phyloP scores from a whole-genome alignment of 208 protist genomes.

The Leishmania tropica region DNA sequence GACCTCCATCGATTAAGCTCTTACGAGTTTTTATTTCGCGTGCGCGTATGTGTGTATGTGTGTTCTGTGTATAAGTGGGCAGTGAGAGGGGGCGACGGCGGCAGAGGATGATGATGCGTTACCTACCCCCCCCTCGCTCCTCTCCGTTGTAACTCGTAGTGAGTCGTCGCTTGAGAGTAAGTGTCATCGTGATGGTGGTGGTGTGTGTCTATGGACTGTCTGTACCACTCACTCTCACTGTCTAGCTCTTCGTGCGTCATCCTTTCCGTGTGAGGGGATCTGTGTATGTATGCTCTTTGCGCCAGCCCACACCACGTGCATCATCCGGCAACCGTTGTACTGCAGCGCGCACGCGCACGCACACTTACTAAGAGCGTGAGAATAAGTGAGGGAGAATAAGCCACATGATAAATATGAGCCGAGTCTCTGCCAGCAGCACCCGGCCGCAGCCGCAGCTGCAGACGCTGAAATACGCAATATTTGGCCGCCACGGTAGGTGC shows the following conservation, averaged over 20 bases:
- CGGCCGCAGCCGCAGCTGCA: background rate
- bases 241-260: background rate
- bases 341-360: background rate
- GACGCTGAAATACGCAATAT: background rate
- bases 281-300: no score
- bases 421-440: background rate
- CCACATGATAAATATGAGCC: background rate
- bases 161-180: background rate
- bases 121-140: background rate
- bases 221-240: background rate
- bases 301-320: background rate
- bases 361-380: background rate
- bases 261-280: no score
- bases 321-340: background rate
- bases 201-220: background rate
- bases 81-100: background rate
- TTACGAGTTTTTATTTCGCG: background rate
- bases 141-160: background rate
- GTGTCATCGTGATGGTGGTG: background rate
- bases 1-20: background rate
- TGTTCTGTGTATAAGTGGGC: background rate
- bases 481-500: background rate
- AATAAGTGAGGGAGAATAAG: background rate
- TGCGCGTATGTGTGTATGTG: no score
- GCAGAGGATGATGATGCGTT: background rate